These are phyloP conservation scores for Alnus rubra DNA, from an alignment of 306 rosid genomes.

Conservation along the genomic window DNA sequence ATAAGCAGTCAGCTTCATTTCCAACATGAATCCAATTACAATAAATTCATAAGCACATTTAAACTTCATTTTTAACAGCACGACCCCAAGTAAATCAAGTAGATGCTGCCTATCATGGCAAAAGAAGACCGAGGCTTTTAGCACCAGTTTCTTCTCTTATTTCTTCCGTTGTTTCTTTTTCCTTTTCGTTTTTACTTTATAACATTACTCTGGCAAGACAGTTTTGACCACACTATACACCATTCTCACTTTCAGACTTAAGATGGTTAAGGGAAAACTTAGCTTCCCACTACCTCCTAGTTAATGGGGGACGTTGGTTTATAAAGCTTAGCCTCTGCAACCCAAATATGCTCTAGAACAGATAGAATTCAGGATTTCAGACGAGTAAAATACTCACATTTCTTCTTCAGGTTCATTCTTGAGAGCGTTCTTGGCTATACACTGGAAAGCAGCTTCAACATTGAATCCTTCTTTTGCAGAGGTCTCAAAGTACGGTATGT, in stretches of 20 bases:
- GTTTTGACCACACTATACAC: background rate
- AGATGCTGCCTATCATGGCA: too few relatives aligned
- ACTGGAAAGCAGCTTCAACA: slow-evolving; percentile 95
- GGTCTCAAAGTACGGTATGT: slow-evolving; percentile 95
- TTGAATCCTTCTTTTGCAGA: slow-evolving; percentile 99
- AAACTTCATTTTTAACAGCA: too few relatives aligned
- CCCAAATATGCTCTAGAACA: background rate
- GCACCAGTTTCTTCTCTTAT: background rate
- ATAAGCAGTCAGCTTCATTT: too few relatives aligned
- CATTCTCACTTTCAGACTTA: background rate
- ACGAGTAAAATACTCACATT: slow-evolving; percentile 52
- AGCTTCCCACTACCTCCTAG: background rate
- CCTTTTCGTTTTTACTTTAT: background rate
- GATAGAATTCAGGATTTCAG: background rate
- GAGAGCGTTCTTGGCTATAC: slow-evolving; percentile 96
- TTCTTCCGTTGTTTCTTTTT: background rate
- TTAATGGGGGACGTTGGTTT: background rate
- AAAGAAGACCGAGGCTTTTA: background rate
- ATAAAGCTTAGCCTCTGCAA: background rate
- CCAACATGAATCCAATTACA: too few relatives aligned
- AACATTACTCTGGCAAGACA: too few relatives aligned
- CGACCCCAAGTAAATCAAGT: too few relatives aligned
- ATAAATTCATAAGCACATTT: too few relatives aligned
- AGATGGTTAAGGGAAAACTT: background rate
- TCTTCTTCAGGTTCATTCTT: slow-evolving; percentile 99